A percentile compares a stretch with the other conserved stretches of the same genome.
phyloP scores from a whole-genome alignment of 2,329 filamentous ascomycete genomes.

The Colletotrichum falcatum region DNA sequence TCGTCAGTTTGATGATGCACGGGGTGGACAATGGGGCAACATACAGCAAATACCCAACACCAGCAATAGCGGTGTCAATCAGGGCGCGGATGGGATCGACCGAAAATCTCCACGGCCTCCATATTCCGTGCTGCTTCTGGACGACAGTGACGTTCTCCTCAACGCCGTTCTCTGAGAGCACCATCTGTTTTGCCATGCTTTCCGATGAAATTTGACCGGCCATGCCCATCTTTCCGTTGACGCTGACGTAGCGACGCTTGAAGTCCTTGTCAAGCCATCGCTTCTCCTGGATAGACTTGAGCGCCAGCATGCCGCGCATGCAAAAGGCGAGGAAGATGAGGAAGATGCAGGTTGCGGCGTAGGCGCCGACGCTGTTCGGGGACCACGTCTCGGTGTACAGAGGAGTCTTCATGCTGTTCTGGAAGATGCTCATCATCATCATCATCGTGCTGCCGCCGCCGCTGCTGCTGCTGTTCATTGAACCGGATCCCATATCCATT shows the following conservation, averaged over 20 bases:
- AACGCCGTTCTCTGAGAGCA: conserved; percentile 79
- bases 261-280: conserved; percentile 79
- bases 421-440: conserved; percentile 70
- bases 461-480: conserved; percentile 28
- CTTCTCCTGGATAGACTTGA: conserved; percentile 72
- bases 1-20: not conserved
- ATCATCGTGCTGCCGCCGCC: conserved; percentile 30
- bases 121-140: conserved; percentile 63
- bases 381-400: conserved; percentile 78
- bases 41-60: conserved; percentile 87
- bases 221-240: conserved; percentile 72
- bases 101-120: conserved; percentile 82
- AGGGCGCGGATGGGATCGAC: conserved; percentile 81
- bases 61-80: conserved; percentile 78
- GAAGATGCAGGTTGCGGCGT: conserved; percentile 93
- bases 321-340: conserved; percentile 80
- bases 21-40: conserved; percentile 51
- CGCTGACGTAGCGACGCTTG: conserved; percentile 80
- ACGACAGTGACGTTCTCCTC: conserved; percentile 86
- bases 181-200: conserved; percentile 72
- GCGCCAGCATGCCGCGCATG: conserved; percentile 78
- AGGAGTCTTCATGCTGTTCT: conserved; percentile 61
- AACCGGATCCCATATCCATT: conserved; percentile 36
- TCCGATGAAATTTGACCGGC: conserved; percentile 70
- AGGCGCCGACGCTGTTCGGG: conserved; percentile 75